Percentiles rank a stretch among this genome's conserved stretches.
Evolutionary conservation across 176 grass and related monocot species (phyloP).

Genomic region (Zea luxurians): DNA sequence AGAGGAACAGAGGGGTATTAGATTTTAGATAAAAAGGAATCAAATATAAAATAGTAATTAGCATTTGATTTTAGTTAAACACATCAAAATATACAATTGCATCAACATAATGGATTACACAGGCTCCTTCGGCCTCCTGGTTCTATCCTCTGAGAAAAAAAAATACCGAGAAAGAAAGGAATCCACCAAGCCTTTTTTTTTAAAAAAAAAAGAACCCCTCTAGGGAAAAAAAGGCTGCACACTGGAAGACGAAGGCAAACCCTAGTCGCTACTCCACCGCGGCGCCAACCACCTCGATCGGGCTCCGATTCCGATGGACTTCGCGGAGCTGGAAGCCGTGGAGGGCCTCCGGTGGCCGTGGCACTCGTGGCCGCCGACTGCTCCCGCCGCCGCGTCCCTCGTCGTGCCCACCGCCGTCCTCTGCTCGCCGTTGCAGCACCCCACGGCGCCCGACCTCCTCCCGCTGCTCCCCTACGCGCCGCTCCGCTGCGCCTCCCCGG

Average conservation of each 20-base stretch:
- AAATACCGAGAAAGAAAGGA: background rate
- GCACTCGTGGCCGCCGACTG: slow-evolving; percentile 75
- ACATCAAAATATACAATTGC: no score
- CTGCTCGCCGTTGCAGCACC: slow-evolving; percentile 72
- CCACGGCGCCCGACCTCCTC: slow-evolving; percentile 58
- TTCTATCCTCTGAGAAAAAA: no score
- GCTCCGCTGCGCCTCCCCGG: slow-evolving; percentile 48
- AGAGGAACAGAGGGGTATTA: no score
- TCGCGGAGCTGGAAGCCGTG: slow-evolving; percentile 93
- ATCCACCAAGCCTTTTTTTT: background rate
- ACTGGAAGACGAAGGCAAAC: slow-evolving; percentile 38
- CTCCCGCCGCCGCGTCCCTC: slow-evolving; percentile 71
- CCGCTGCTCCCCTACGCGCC: slow-evolving; percentile 80
- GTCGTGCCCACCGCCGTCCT: slow-evolving; percentile 87
- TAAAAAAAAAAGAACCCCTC: background rate
- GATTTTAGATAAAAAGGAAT: no score
- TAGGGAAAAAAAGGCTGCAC: background rate
- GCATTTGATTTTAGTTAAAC: no score
- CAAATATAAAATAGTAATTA: no score
- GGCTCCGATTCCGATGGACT: slow-evolving; percentile 67
- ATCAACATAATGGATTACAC: no score
- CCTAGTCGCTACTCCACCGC: slow-evolving; percentile 42
- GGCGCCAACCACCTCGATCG: background rate
- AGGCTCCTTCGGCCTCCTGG: no score
- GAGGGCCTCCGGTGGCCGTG: slow-evolving; percentile 96